Conservation (phyloP, 2,329 filamentous ascomycete species). For the Pseudogymnoascus sp. region DNA sequence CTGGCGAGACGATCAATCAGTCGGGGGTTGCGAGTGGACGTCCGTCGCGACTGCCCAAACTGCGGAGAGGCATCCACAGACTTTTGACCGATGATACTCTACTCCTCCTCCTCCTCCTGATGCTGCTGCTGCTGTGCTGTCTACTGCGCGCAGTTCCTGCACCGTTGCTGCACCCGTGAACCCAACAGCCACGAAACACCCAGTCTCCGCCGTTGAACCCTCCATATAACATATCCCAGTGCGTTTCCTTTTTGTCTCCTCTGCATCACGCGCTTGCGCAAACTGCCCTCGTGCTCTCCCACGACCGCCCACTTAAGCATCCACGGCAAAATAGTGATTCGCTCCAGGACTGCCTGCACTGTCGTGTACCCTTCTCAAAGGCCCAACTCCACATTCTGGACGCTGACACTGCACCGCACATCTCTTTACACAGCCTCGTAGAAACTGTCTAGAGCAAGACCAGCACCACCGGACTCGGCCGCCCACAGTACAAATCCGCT, state of each 20-base stretch:
- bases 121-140: not conserved
- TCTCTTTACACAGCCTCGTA: not conserved
- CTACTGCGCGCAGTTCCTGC: not conserved
- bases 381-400: constrained; percentile 1
- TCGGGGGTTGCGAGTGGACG: not conserved
- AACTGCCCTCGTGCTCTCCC: not conserved
- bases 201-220: not conserved
- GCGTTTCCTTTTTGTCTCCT: not conserved
- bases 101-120: not conserved
- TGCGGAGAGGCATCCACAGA: not conserved
- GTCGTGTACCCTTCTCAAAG: not conserved
- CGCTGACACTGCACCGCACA: not conserved
- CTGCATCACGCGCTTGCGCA: not conserved
- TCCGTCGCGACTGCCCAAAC: not conserved
- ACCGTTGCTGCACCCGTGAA: not conserved
- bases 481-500: not conserved
- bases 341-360: not conserved
- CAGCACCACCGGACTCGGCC: not conserved
- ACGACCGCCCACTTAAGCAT: not conserved
- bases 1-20: not conserved
- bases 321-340: constrained; percentile 1
- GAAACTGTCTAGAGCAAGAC: not conserved
- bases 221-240: not conserved
- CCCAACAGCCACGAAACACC: not conserved
- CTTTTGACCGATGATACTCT: not conserved